Conservation (phyloP, 768 basidiomycete genomes). For the Tylopilus rubrobrunneus region DNA sequence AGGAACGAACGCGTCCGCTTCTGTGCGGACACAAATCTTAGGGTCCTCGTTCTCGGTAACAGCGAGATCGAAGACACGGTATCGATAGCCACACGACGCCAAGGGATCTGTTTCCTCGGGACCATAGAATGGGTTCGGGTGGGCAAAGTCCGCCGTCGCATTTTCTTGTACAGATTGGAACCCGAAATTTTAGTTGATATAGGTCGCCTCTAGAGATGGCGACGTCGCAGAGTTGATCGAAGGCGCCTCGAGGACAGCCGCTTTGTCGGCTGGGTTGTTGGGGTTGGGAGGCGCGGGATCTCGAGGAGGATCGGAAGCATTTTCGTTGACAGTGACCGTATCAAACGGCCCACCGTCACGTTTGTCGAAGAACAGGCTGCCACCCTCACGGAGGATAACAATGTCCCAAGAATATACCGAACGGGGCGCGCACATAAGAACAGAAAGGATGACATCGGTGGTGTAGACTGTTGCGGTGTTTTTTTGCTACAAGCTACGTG, state of each 20-base stretch:
- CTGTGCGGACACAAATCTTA: constrained; percentile 89
- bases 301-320: constrained; percentile 90
- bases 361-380: constrained; percentile 95
- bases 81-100: constrained; percentile 94
- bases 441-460: constrained; percentile 91
- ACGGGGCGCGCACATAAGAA: constrained; percentile 93
- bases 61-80: constrained; percentile 91
- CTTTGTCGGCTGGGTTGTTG: constrained; percentile 70
- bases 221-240: constrained; percentile 93
- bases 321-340: constrained; percentile 97
- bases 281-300: constrained; percentile 77
- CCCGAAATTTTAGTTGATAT: constrained; percentile 97
- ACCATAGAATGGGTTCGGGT: constrained; percentile 94
- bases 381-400: constrained; percentile 88
- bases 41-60: constrained; percentile 89
- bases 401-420: constrained; percentile 99
- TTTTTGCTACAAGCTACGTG: constrained; percentile 71
- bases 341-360: constrained; percentile 97
- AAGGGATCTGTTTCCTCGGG: constrained; percentile 93
- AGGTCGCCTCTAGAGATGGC: constrained; percentile 94
- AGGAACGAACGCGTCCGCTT: constrained; percentile 86
- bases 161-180: constrained; percentile 90
- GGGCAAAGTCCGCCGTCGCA: constrained; percentile 65
- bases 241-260: constrained; percentile 59
- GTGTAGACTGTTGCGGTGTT: constrained; percentile 85